Conservation (phyloP, 352 stramenopile genomes). For the Phytophthora cryptogea region DNA sequence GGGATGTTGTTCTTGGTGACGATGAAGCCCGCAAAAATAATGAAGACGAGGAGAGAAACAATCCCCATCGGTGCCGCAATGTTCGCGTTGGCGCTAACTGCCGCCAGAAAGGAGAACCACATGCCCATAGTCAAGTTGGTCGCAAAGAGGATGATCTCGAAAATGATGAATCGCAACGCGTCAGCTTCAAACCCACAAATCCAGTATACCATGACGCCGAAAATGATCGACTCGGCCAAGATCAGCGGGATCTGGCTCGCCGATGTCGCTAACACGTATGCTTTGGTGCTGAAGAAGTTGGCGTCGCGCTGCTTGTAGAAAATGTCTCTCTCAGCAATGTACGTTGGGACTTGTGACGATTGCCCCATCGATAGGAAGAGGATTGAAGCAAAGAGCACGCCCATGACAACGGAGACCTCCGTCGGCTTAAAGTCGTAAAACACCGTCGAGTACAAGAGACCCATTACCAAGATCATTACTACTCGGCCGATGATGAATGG, state of each 20-base stretch:
- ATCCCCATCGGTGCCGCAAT: constrained; percentile 36
- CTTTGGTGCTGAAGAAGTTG: constrained; percentile 72
- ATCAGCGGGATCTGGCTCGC: constrained; percentile 35
- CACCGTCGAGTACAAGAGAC: constrained; percentile 32
- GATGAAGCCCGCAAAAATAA: constrained; percentile 55
- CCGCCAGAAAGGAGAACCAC: constrained; percentile 41
- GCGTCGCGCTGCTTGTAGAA: constrained; percentile 83
- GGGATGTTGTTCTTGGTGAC: constrained; percentile 48
- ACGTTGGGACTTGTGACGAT: constrained; percentile 61
- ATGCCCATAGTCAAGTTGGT: constrained; percentile 31
- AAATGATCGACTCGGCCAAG: constrained; percentile 61
- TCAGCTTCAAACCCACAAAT: constrained; percentile 53
- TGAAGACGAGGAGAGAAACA: constrained; percentile 37
- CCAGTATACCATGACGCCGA: constrained; percentile 77
- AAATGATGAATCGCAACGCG: constrained; percentile 37
- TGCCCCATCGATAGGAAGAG: constrained; percentile 74
- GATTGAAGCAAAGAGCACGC: constrained; percentile 72
- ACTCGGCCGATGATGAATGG: constrained; percentile 33
- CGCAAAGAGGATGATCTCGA: constrained; percentile 41
- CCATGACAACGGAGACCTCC: constrained; percentile 41
- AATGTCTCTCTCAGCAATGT: constrained; percentile 58
- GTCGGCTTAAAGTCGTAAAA: constrained; percentile 36
- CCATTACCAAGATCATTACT: constrained; percentile 38
- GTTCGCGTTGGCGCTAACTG: constrained; percentile 27
- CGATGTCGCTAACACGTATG: constrained; percentile 57